Evolutionary conservation across 2,329 filamentous ascomycete genomes (phyloP), one percentile per base, ranked within the genome.

Genomic region (Zasmidium angulare): DNA sequence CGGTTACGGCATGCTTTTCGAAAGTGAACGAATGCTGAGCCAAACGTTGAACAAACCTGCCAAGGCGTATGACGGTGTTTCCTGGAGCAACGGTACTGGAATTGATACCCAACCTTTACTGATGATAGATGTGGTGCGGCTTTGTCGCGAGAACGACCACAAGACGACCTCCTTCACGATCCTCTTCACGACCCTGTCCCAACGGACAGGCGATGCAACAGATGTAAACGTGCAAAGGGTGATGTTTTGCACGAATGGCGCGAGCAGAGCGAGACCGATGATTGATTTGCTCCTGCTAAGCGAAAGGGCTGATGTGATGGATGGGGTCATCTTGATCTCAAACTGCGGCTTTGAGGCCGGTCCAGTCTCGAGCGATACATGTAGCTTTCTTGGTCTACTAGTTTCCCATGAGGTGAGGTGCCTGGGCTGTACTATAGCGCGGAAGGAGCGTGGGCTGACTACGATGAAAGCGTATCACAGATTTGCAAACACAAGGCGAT

Each of bases 1-100:
- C 71, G 75, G 29, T 51, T 67, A 26, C 21, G 54, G 23, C 59
- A 58, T 24, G 43, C 46, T 36, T 29, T 40, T 53, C 50, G 46
- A 11, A 40, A 22, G 43, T 49, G 46, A 50, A 50, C 36, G 36
- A 19, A 43, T 3, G 14, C 36, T n/a, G n/a, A 43, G 36, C 7
- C 26, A 29, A 4, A 43, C 6, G 7, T 43, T 17, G 9, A 17
- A 43, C n/a, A 17, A 43, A 4, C 4, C 4, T 17, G 36, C 9
- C 36, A 43, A 17, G 36, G 36, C 36, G 36, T 43, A 43, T 19
- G 36, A 43, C 14, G 36, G 36, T 43, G 36, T 43, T 36, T 43
- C 26, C 11, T 4, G 26, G 36, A 19, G 36, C 36, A 19, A 19
- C 36, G 36, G n/a, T 7, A 9, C 12, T 4, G 36, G 36, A 7